These are phyloP conservation scores for Botryococcus braunii DNA, from an alignment of 163 green algal genomes.

Conservation along the genomic window DNA sequence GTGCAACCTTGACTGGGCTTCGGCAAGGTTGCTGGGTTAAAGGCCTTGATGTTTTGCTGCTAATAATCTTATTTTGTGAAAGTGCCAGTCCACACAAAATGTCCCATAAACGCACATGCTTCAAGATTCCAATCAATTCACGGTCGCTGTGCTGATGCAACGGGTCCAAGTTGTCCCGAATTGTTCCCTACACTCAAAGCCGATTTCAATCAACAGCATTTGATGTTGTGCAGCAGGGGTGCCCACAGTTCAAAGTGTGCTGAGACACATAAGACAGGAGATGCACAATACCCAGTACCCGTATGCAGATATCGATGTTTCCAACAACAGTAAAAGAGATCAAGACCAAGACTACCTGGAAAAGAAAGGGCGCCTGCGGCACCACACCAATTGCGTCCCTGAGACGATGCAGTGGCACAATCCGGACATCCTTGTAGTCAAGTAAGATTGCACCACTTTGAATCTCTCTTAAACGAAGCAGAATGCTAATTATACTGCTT, in stretches of 20 bases:
- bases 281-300: no score
- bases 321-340: no score
- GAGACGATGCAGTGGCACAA: constrained; percentile 19
- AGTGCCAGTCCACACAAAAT: constrained; percentile 24
- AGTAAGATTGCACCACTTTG: constrained; percentile 28
- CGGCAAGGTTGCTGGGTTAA: no score
- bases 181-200: constrained; percentile 20
- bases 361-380: constrained; percentile 61
- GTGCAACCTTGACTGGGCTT: no score
- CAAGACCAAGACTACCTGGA: no score
- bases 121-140: constrained; percentile 29
- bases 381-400: constrained; percentile 41
- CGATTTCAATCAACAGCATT: no score
- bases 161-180: constrained; percentile 69
- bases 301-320: no score
- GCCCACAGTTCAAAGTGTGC: no score
- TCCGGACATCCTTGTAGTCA: constrained; percentile 21
- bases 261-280: no score
- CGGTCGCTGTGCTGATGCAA: constrained; percentile 13
- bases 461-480: constrained; percentile 49
- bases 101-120: constrained; percentile 34
- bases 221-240: no score
- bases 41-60: no score
- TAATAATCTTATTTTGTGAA: constrained; percentile 8
- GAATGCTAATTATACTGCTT: constrained; percentile 37